Conservation (phyloP, 1,284 basidiomycete species). For the Pulchroboletus neoregius region DNA sequence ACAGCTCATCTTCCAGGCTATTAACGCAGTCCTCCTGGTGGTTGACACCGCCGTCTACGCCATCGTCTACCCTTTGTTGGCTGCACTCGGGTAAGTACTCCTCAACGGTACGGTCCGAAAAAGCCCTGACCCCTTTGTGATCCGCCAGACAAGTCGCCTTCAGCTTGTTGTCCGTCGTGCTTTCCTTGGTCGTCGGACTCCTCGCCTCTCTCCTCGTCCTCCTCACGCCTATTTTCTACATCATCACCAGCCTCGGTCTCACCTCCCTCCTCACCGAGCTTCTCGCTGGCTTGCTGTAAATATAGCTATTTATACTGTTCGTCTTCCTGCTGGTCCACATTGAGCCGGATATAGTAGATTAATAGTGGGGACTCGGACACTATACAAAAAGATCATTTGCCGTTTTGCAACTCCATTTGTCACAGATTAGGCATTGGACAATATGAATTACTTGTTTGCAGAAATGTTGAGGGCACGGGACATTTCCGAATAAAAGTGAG, state of each 20-base stretch:
- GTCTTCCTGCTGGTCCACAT: neutral
- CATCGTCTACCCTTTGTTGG: neutral
- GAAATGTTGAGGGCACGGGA: too few relatives aligned
- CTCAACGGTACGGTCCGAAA: neutral
- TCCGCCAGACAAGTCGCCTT: constrained; percentile 7
- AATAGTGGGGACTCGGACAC: neutral
- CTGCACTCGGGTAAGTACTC: constrained; percentile 8
- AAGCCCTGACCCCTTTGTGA: constrained; percentile 1
- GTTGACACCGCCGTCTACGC: constrained; percentile 6
- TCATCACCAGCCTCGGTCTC: constrained; percentile 12
- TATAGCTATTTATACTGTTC: neutral
- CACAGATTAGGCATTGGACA: neutral
- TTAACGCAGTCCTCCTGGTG: constrained; percentile 6
- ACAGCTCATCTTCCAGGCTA: constrained; percentile 14
- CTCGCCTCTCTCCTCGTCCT: constrained; percentile 7
- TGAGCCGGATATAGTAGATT: neutral
- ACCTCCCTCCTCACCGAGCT: constrained; percentile 1
- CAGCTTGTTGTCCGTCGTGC: constrained; percentile 1
- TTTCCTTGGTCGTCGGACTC: constrained; percentile 11
- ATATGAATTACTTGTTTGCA: too few relatives aligned
- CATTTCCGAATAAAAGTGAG: too few relatives aligned
- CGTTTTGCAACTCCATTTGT: neutral
- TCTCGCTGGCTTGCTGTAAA: constrained; percentile 9
- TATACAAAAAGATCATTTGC: neutral
- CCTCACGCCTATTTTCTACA: constrained; percentile 10